phyloP scores from a whole-genome alignment of 1,284 basidiomycete species.

The Bondarzewia mesenterica region DNA sequence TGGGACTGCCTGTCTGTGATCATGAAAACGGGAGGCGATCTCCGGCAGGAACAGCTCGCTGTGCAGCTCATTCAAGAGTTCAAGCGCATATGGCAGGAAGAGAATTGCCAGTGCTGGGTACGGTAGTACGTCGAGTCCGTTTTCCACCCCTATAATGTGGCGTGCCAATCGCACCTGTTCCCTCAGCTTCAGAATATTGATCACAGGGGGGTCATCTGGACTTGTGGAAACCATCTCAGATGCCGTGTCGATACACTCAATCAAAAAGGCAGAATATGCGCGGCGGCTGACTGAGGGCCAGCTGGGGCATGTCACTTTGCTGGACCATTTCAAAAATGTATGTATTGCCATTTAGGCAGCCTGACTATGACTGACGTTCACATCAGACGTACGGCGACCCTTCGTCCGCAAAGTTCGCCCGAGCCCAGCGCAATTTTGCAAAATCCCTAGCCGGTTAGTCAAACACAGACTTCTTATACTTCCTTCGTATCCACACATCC shows the following conservation, averaged over 20 bases:
- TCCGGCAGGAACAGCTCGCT: constrained; percentile 96
- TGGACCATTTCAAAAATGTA: constrained; percentile 86
- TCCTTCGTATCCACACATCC: neutral
- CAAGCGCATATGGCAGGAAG: constrained; percentile 91
- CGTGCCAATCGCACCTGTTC: neutral
- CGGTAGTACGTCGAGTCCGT: constrained; percentile 62
- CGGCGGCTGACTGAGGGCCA: constrained; percentile 74
- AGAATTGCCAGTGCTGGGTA: constrained; percentile 85
- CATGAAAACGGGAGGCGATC: constrained; percentile 95
- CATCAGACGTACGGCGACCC: constrained; percentile 84
- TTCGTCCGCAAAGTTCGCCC: constrained; percentile 75
- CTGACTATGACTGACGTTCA: constrained; percentile 1
- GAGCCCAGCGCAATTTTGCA: constrained; percentile 88
- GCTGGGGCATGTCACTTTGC: constrained; percentile 77
- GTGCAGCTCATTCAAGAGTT: constrained; percentile 94
- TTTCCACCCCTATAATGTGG: neutral
- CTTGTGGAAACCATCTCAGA: constrained; percentile 95
- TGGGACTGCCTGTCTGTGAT: constrained; percentile 94
- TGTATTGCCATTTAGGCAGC: no score
- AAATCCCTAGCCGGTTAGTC: constrained; percentile 80
- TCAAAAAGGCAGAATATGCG: constrained; percentile 98
- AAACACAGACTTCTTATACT: neutral
- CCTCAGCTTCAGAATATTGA: constrained; percentile 69
- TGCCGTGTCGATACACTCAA: constrained; percentile 96
- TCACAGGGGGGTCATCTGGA: constrained; percentile 90